Evolutionary conservation across 192 early-diverging fungal species (phyloP).

Genomic region (Backusella morwellensis): DNA sequence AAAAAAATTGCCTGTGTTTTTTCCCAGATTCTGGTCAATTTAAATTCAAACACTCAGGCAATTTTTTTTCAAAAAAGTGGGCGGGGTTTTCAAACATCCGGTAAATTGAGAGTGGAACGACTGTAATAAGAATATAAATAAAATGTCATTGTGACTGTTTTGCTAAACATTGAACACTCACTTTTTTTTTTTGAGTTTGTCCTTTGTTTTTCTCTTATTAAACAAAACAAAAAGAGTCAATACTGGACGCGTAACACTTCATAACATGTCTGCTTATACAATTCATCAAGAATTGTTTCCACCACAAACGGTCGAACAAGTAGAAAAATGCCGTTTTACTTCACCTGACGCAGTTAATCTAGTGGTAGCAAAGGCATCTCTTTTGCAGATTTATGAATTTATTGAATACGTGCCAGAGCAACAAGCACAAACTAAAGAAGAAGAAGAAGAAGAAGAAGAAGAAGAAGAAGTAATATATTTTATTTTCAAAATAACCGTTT

Average conservation of each 20-base stretch:
- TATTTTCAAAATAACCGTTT: background rate
- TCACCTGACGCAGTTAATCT: constrained; percentile 58
- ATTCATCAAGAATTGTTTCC: constrained; percentile 61
- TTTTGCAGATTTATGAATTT: constrained; percentile 71
- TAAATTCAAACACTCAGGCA: too few species aligned
- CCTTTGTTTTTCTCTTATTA: background rate
- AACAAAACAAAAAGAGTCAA: background rate
- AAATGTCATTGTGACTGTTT: background rate
- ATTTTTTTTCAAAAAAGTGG: too few species aligned
- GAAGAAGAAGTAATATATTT: background rate
- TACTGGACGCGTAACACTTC: background rate
- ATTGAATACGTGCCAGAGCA: constrained; percentile 42
- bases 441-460: constrained; percentile 19
- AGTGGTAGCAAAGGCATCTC: constrained; percentile 59
- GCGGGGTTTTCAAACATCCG: too few species aligned
- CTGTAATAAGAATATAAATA: too few species aligned
- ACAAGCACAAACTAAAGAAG: background rate
- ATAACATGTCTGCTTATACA: constrained; percentile 53
- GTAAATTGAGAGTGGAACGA: too few species aligned
- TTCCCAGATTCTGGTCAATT: too few species aligned
- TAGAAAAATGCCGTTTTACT: constrained; percentile 61
- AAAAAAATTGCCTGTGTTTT: too few species aligned
- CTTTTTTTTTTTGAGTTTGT: background rate
- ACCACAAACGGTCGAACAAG: constrained; percentile 60
- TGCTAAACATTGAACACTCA: background rate